Conservation (phyloP, 2,329 filamentous ascomycete species). For the Ophiostoma sp. region DNA sequence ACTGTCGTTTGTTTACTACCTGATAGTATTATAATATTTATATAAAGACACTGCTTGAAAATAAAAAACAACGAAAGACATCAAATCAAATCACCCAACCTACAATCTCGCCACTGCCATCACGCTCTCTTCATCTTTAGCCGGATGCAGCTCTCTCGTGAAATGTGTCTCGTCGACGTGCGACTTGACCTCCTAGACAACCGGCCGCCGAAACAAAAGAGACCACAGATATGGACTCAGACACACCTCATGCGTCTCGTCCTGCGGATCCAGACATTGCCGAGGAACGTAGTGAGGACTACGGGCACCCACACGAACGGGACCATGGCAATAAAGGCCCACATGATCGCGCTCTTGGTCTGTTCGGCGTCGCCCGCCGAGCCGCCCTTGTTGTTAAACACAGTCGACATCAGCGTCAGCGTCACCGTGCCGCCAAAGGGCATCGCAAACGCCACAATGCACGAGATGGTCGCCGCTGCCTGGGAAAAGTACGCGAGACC, state of each 20-base stretch:
- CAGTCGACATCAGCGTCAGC: conserved; percentile 61
- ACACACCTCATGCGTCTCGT: background rate
- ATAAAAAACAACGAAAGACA: background rate
- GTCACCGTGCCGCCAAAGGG: conserved; percentile 61
- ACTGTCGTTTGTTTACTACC: too few relatives aligned
- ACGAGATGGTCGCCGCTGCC: conserved; percentile 53
- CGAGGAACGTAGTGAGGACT: conserved; percentile 27
- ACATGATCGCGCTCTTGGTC: conserved; percentile 38
- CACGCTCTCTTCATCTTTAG: background rate
- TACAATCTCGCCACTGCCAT: background rate
- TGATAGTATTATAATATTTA: too few relatives aligned
- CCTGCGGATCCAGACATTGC: conserved; percentile 30
- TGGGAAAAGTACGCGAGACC: conserved; percentile 56
- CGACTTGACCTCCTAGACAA: background rate
- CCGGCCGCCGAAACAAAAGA: background rate
- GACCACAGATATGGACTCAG: background rate
- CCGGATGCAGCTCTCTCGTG: background rate
- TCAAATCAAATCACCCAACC: background rate
- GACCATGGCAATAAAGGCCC: background rate
- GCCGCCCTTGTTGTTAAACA: conserved; percentile 54
- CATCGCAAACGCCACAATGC: conserved; percentile 53
- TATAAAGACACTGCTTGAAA: background rate
- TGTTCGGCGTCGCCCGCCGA: background rate
- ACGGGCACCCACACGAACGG: conserved; percentile 36
- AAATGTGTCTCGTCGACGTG: background rate